Conservation (phyloP, 2,329 filamentous ascomycete genomes). For the Ceratocystis huliohia region DNA sequence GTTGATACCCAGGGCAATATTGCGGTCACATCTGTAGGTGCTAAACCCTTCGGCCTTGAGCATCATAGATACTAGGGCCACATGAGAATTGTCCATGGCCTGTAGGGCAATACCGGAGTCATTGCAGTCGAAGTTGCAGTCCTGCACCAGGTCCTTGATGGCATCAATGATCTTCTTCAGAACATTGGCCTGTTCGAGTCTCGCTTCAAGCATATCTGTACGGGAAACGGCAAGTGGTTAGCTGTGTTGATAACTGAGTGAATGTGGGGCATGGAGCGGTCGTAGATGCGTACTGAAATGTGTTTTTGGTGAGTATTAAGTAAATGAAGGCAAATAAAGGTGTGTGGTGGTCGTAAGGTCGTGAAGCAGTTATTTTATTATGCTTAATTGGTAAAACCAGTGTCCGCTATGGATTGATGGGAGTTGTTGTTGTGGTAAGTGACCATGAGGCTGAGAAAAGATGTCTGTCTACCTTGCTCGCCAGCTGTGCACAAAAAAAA, state of each 20-base stretch:
- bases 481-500: constrained; percentile 1
- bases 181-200: constrained; percentile 82
- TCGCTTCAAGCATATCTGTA: constrained; percentile 78
- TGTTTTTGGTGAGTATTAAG: constrained; percentile 6
- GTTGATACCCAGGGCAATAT: constrained; percentile 96
- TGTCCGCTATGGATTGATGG: not conserved
- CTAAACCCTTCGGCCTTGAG: constrained; percentile 91
- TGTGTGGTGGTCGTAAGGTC: not conserved
- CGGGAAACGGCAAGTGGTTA: constrained; percentile 12
- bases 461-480: not conserved
- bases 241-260: not conserved
- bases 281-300: constrained; percentile 15
- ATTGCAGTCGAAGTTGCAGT: constrained; percentile 99
- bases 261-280: not conserved
- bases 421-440: not conserved
- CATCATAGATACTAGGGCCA: constrained; percentile 97
- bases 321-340: not conserved
- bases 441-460: not conserved
- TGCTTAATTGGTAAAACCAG: not conserved
- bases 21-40: constrained; percentile 95
- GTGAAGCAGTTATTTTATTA: not conserved
- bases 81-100: constrained; percentile 99
- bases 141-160: constrained; percentile 97
- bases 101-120: constrained; percentile 96
- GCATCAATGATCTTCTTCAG: constrained; percentile 98